These are phyloP conservation scores for Irpex sp. DNA, from an alignment of 1,284 basidiomycete species.

Conservation along the genomic window DNA sequence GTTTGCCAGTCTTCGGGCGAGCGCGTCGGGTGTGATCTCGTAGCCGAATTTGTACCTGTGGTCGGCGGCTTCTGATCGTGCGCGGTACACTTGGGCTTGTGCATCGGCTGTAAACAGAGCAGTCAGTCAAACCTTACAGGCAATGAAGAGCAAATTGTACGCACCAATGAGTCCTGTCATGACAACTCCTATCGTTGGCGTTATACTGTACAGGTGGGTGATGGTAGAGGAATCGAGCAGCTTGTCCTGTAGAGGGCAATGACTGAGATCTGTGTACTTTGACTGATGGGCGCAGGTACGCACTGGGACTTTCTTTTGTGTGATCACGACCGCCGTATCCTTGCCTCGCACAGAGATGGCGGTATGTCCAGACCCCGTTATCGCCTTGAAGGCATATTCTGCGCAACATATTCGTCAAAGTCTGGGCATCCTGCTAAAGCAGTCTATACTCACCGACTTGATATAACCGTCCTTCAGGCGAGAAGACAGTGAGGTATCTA, in stretches of 20 bases:
- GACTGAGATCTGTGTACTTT: not conserved
- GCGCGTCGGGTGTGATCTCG: conserved; percentile 93
- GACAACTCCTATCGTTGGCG: conserved; percentile 95
- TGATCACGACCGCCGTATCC: conserved; percentile 93
- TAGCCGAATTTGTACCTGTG: conserved; percentile 98
- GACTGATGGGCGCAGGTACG: conserved; percentile 23
- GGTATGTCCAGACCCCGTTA: conserved; percentile 94
- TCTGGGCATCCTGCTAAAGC: not conserved
- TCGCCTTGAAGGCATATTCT: conserved; percentile 99
- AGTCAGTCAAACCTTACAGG: conserved; percentile 10
- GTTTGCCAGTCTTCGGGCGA: conserved; percentile 93
- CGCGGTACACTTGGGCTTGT: conserved; percentile 85
- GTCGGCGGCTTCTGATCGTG: conserved; percentile 88
- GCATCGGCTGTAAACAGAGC: conserved; percentile 72
- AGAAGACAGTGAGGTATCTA: conserved; percentile 91
- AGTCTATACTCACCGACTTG: conserved; percentile 82
- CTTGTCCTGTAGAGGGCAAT: conserved; percentile 72
- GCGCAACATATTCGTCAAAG: conserved; percentile 3
- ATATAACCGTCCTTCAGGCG: conserved; percentile 90
- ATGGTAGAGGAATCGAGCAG: conserved; percentile 93
- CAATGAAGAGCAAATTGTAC: conserved; percentile 19
- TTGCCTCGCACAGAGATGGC: conserved; percentile 91
- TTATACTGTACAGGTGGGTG: conserved; percentile 96
- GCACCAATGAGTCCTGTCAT: conserved; percentile 94
- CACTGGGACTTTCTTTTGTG: conserved; percentile 98